These are phyloP conservation scores for Lactarius indigo DNA, from an alignment of 768 basidiomycete species.

Conservation along the genomic window DNA sequence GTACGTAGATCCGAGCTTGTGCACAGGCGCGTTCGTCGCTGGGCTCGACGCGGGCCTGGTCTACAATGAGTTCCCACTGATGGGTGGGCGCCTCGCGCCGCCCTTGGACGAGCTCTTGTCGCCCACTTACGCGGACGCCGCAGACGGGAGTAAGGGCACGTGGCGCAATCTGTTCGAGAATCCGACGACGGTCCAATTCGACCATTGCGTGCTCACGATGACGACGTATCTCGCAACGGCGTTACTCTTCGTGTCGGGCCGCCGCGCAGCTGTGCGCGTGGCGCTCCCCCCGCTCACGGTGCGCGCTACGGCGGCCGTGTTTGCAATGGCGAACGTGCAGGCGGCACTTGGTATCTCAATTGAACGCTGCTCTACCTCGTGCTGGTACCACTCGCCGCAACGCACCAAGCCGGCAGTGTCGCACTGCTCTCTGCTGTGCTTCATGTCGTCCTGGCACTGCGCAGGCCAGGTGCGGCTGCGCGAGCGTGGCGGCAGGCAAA, in stretches of 20 bases:
- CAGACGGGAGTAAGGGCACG: slow-evolving; percentile 49
- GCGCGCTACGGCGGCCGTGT: slow-evolving; percentile 52
- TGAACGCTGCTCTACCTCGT: slow-evolving; percentile 90
- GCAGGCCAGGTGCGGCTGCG: slow-evolving; percentile 69
- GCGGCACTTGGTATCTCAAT: slow-evolving; percentile 68
- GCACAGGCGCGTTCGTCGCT: slow-evolving; percentile 91
- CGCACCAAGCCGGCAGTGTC: slow-evolving; percentile 95
- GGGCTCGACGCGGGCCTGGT: too few species aligned
- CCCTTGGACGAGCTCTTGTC: slow-evolving; percentile 51
- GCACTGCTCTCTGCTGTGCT: slow-evolving; percentile 79
- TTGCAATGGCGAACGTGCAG: slow-evolving; percentile 82
- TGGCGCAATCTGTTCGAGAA: slow-evolving; percentile 98
- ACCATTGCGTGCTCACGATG: too few species aligned
- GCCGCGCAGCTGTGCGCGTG: slow-evolving; percentile 44
- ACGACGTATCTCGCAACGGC: too few species aligned
- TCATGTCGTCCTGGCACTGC: slow-evolving; percentile 67
- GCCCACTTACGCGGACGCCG: slow-evolving; percentile 58
- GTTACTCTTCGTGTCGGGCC: slow-evolving; percentile 57
- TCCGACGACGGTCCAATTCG: slow-evolving; percentile 98
- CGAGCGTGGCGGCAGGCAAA: slow-evolving; percentile 52
- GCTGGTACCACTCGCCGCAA: slow-evolving; percentile 85
- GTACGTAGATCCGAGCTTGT: background rate
- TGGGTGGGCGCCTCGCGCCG: too few species aligned
- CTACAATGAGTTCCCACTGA: too few species aligned
- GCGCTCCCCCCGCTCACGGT: slow-evolving; percentile 60